A percentile compares a stretch with the other conserved stretches of the same genome.
Conservation (phyloP, 768 basidiomycete species). For the Phaffia australis region DNA sequence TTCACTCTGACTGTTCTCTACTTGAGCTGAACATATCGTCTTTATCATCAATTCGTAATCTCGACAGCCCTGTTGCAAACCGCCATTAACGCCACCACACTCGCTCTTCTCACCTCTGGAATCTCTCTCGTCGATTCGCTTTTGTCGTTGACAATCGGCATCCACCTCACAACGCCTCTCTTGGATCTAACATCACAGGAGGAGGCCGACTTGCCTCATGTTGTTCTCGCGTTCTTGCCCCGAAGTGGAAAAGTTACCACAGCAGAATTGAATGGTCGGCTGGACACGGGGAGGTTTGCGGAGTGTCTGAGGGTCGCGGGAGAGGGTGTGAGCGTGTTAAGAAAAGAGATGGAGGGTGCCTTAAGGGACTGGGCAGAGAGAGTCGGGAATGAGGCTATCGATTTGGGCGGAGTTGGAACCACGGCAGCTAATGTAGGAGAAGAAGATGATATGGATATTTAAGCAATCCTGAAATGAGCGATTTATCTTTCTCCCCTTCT, state of each 20-base stretch:
- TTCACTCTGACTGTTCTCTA: neutral
- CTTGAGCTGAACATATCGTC: neutral
- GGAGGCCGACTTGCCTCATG: conserved; percentile 77
- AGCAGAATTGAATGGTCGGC: conserved; percentile 69
- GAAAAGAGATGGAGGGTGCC: conserved; percentile 69
- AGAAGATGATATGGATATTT: conserved; percentile 10
- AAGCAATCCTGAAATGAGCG: too few species aligned
- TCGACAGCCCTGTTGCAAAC: conserved; percentile 65
- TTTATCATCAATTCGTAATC: neutral
- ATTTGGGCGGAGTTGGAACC: neutral
- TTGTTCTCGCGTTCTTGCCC: conserved; percentile 84
- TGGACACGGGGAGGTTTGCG: conserved; percentile 84
- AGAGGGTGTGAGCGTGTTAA: conserved; percentile 65
- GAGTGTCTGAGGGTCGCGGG: conserved; percentile 71
- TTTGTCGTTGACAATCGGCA: conserved; percentile 76
- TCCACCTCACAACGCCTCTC: conserved; percentile 64
- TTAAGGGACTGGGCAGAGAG: conserved; percentile 51
- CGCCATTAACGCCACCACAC: conserved; percentile 86
- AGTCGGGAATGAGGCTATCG: conserved; percentile 5
- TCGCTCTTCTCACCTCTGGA: conserved; percentile 81
- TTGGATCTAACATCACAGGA: conserved; percentile 81
- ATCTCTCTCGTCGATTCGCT: conserved; percentile 85
- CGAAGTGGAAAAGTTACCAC: conserved; percentile 73
- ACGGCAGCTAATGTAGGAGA: neutral
- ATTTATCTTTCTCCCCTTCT: too few species aligned